Base-by-base conservation (phyloP, 257 asterid genomes). In the Ajuga chamaepitys region DNA sequence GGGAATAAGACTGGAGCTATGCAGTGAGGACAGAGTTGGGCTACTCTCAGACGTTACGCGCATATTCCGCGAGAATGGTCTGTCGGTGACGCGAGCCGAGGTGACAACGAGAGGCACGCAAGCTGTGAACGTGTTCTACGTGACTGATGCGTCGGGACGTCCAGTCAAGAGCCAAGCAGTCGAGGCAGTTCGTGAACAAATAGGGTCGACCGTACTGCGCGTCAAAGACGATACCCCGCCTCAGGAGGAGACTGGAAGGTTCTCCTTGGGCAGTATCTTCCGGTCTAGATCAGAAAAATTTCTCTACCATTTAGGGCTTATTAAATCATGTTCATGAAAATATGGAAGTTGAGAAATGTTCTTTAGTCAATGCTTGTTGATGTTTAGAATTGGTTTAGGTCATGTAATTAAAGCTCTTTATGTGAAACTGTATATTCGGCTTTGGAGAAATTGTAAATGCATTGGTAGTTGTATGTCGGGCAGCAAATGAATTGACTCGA, bases 251-350 rank as follows among this genome's bases (percentile, higher is more conserved):
- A 30, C 37, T 1, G 3, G 81, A 83, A 6, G 74, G 80, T 81
- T 87, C 78, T 88, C 85, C 37, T 74, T 86, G 64, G 85, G 91
- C 21, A 85, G 80, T 16, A 75, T 88, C 65, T 86, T 91, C 70
- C 85, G 87, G 40, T 83, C 96, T 0, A 86, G 95, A 64, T 91
- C 98, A 2, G 83, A 80, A 45, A 83, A 80, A 17, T 73, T 83
- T 11, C 86, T 92, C 8, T 85, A 78, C 74, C 86, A 82, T 42
- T 82, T 92, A 22, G 95, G 98, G 7, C 75, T 87, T 42, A 83
- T 82, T 40, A 84, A 77, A 13, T 84, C 93, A 7, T 82, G 82
- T 75, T 80, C 88, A 8, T 84, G 73, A 51, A 30, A 30, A 30
- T 30, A 30, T 4, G 1, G 5, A 30, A 8, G 37, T 30, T 30